A percentile compares a stretch with the other conserved stretches of the same genome.
phyloP scores from a whole-genome alignment of 805 yeast species.

The Candida rishiriensis region DNA sequence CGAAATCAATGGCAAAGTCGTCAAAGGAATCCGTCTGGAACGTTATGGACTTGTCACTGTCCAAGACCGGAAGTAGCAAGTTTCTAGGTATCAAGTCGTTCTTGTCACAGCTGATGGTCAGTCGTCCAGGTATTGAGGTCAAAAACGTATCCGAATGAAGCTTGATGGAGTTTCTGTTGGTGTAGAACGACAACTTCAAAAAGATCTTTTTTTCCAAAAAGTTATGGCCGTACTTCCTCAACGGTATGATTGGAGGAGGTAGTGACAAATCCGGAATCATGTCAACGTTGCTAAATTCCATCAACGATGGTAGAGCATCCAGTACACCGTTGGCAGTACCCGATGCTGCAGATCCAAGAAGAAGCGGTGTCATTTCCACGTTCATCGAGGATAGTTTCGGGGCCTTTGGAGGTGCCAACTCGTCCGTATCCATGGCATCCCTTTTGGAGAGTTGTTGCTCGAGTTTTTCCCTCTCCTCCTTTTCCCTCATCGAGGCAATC shows the following conservation, averaged over 20 bases:
- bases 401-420: conserved; percentile 12
- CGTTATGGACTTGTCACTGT: conserved; percentile 57
- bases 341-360: no score
- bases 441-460: not conserved
- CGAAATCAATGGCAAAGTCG: conserved; percentile 75
- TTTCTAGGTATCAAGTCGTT: conserved; percentile 87
- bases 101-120: conserved; percentile 72
- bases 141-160: conserved; percentile 41
- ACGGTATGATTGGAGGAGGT: conserved; percentile 95
- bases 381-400: conserved; percentile 11
- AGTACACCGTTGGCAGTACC: conserved; percentile 1
- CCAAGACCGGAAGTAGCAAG: conserved; percentile 70
- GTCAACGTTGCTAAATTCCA: conserved; percentile 44
- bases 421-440: not conserved
- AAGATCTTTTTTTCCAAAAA: conserved; percentile 87
- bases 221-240: conserved; percentile 92
- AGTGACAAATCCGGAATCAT: conserved; percentile 84
- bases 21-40: conserved; percentile 81
- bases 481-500: conserved; percentile 29
- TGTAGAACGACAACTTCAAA: conserved; percentile 67
- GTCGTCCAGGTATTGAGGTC: conserved; percentile 66
- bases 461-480: not conserved
- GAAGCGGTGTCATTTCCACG: not conserved
- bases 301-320: conserved; percentile 5
- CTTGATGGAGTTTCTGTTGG: conserved; percentile 39